Base-by-base conservation (phyloP, 495 filamentous ascomycete species). In the Penicillium paradoxum region DNA sequence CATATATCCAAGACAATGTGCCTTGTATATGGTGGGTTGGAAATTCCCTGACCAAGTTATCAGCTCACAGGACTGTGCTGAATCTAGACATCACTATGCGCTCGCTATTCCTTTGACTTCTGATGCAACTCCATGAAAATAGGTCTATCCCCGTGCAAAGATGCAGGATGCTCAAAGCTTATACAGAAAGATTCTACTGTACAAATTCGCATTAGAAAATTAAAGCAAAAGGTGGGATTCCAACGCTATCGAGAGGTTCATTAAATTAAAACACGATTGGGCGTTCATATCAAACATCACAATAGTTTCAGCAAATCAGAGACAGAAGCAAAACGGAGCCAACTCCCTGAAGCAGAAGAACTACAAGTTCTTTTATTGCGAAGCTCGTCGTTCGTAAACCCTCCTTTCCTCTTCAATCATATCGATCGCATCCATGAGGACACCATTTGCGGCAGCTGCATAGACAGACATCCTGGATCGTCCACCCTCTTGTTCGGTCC, bases 391-490 rank as follows among this genome's bases (percentile, higher is more conserved):
- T 25, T 67, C 69, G 64, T 79, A 82, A 2, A 66, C 75, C 56
- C 69, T 69, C 33, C 72, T 70, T 55, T 82, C 79, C 34, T 82
- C 79, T 44, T 81, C 77, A 61, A 82, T 78, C 69, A 82, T 76
- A 30, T 80, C 79, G 58, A 82, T 75, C 14, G 79, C 79, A 55
- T 76, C 72, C 10, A 53, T 45, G 19, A 82, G 56, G 19, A 62
- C 71, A 17, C 76, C 76, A 15, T 75, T 70, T 9, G 72, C 70
- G 38, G 78, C 76, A 25, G 76, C 74, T 0, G 79, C 78, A 66
- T 79, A 82, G 7, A 82, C 66, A 19, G 64, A 67, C 57, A 82
- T 63, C 36, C 79, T 69, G 40, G 74, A 61, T 27, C 53, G 66
- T 17, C 73, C 74, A 18, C 74, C 72, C 15, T 75, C 67, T 19